Conservation (phyloP, 106 monocot species). For the Acorus calamus region DNA sequence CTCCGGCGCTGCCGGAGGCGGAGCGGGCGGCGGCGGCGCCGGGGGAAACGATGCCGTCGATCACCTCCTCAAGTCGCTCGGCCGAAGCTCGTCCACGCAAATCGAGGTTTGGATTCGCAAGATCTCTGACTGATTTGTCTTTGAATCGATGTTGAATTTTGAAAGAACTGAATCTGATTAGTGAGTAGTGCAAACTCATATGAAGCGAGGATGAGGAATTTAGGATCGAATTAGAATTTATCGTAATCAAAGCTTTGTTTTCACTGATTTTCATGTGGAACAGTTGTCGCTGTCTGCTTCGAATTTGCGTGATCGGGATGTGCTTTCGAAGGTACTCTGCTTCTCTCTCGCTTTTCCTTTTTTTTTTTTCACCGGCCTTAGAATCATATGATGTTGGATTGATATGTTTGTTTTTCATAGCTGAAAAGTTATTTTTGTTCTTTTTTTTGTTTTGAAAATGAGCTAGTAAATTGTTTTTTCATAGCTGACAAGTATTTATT, state of each 20-base stretch:
- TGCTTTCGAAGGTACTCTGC: slow-evolving; percentile 55
- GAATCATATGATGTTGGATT: no score
- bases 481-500: no score
- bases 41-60: slow-evolving; percentile 45
- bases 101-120: slow-evolving; percentile 49
- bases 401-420: no score
- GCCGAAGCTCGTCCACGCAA: slow-evolving; percentile 37
- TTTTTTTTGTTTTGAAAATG: no score
- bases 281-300: slow-evolving; percentile 83
- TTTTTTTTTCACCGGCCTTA: background rate
- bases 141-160: background rate
- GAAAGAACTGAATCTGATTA: background rate
- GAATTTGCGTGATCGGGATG: slow-evolving; percentile 59
- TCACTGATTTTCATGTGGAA: slow-evolving; percentile 6
- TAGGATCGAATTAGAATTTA: background rate
- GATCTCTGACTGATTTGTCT: background rate
- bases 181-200: background rate
- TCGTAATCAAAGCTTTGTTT: background rate
- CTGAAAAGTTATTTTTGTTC: no score
- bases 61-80: slow-evolving; percentile 60
- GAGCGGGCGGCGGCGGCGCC: slow-evolving; percentile 8
- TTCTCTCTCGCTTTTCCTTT: background rate
- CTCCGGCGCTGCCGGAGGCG: background rate
- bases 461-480: no score
- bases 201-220: background rate